A percentile compares a stretch with the other conserved stretches of the same genome.
phyloP scores from a whole-genome alignment of 805 yeast genomes.

The Wilhelminamyces savonicus region DNA sequence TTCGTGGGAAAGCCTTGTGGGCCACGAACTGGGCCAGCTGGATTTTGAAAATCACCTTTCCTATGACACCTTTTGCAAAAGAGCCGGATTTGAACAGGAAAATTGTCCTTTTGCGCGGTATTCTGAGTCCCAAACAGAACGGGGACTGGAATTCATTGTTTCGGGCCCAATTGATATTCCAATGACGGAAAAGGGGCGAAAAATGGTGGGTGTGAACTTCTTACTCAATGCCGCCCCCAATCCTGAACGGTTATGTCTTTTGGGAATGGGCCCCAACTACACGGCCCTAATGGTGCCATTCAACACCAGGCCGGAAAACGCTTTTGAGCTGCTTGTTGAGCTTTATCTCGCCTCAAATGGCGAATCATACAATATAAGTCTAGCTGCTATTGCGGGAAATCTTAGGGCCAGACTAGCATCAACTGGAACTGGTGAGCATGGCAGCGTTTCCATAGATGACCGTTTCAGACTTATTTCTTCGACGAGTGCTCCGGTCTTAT shows the following conservation, averaged over 20 bases:
- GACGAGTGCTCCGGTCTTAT: not conserved
- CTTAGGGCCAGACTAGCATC: not conserved
- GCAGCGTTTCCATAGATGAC: not conserved
- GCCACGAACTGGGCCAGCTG: not conserved
- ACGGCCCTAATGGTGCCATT: slow-evolving; percentile 17
- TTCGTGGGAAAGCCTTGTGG: slow-evolving; percentile 27
- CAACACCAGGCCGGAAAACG: not conserved
- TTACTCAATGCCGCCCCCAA: slow-evolving; percentile 19
- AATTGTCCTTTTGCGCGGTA: not conserved
- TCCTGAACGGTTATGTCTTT: slow-evolving; percentile 23
- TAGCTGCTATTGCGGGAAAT: not conserved
- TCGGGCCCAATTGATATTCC: slow-evolving; percentile 12
- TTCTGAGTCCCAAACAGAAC: not conserved
- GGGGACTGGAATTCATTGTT: slow-evolving; percentile 15
- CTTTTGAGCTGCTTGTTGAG: not conserved
- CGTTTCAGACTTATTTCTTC: slow-evolving; percentile 2
- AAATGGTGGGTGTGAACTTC: slow-evolving; percentile 26
- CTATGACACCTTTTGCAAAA: slow-evolving; percentile 10
- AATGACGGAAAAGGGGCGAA: slow-evolving; percentile 22
- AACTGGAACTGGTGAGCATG: not conserved
- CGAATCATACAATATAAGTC: not conserved
- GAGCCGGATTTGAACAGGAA: slow-evolving; percentile 2
- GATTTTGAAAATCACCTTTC: slow-evolving; percentile 3
- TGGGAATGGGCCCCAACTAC: slow-evolving; percentile 17
- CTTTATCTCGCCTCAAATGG: not conserved